phyloP scores from a whole-genome alignment of 306 rosid species.

The Potentilla sterilis region DNA sequence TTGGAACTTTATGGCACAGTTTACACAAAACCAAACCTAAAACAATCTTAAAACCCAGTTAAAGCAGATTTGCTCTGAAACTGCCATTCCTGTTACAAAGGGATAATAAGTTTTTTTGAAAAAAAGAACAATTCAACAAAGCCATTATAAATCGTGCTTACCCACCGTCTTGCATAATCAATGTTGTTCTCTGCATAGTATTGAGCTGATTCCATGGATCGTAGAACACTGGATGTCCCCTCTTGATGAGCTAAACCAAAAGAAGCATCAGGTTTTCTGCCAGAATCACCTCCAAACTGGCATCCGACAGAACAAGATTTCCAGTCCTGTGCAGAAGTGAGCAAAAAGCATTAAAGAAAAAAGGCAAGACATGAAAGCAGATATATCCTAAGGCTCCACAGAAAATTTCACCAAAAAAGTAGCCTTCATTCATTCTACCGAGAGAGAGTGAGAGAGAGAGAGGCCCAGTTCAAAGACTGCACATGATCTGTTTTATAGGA shows the following conservation, averaged over 20 bases:
- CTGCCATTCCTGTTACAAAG: too few species aligned
- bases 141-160: constrained; percentile 65
- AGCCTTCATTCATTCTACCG: too few species aligned
- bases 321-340: constrained; percentile 55
- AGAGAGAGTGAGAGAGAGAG: background rate
- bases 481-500: background rate
- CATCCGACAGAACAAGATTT: constrained; percentile 72
- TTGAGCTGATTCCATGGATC: constrained; percentile 88
- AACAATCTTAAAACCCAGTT: too few species aligned
- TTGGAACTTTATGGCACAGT: too few species aligned
- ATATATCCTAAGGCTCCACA: too few species aligned
- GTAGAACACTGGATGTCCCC: constrained; percentile 60
- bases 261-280: constrained; percentile 57
- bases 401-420: too few species aligned
- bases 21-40: too few species aligned
- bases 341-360: constrained; percentile 13
- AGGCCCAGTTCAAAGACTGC: background rate
- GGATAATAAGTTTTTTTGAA: too few species aligned
- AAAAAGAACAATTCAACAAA: too few species aligned
- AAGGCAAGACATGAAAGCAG: too few species aligned
- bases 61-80: too few species aligned
- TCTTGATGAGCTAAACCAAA: constrained; percentile 49
- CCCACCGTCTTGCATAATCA: constrained; percentile 97
- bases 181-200: constrained; percentile 72
- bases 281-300: constrained; percentile 50